Evolutionary conservation across 352 stramenopile genomes (phyloP).

Genomic region (Globisporangium lucens): DNA sequence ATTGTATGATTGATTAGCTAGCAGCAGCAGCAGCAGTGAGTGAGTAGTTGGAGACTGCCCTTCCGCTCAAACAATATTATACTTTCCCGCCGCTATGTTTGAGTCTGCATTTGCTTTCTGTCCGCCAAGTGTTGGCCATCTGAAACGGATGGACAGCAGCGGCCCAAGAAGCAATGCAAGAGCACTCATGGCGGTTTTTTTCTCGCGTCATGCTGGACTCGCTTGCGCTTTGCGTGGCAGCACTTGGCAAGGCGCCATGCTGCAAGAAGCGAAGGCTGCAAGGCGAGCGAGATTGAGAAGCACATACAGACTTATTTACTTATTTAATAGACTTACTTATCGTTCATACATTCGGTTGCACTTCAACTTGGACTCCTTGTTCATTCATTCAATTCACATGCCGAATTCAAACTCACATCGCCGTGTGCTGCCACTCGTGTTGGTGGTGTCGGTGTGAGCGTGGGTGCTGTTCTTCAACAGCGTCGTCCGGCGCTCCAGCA

Average conservation of each 20-base stretch:
- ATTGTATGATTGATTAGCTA: conserved; percentile 3
- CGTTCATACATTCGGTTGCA: neutral
- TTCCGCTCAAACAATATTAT: conserved; percentile 12
- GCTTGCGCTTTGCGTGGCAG: neutral
- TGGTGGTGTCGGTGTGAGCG: neutral
- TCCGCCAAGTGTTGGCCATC: neutral
- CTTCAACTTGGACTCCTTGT: neutral
- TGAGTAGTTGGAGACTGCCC: conserved; percentile 1
- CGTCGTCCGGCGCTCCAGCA: conserved; percentile 21
- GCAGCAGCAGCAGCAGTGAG: neutral
- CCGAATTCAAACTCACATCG: neutral
- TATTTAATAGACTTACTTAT: neutral
- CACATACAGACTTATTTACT: neutral
- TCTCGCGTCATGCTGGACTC: conserved; percentile 1
- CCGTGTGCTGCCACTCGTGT: neutral
- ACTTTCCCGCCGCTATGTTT: conserved; percentile 8
- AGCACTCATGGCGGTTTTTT: conserved; percentile 16
- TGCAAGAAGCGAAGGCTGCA: neutral
- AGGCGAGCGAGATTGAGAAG: neutral
- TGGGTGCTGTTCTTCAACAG: conserved; percentile 15
- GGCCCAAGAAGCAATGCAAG: neutral
- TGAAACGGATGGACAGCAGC: conserved; percentile 4
- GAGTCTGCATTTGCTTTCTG: neutral
- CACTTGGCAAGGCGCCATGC: neutral
- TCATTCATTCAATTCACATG: neutral